phyloP scores from a whole-genome alignment of 305 asterid species.

The Solanum aculeatissimum region DNA sequence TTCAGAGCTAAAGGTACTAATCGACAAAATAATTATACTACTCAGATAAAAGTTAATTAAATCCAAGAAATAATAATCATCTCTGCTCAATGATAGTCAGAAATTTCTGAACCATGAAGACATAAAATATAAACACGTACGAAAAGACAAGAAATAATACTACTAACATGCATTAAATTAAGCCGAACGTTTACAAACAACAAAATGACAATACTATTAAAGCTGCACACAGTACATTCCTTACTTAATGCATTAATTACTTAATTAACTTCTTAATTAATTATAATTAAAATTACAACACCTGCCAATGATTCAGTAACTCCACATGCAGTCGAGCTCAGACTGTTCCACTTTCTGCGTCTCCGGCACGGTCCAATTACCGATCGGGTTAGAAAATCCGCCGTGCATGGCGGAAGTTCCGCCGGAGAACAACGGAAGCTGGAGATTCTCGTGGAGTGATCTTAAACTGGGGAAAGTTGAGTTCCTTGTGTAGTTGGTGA shows the following conservation, averaged over 20 bases:
- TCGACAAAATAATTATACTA: neutral
- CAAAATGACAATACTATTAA: neutral
- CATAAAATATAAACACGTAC: neutral
- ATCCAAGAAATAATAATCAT: neutral
- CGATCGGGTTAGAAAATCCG: slow-evolving; percentile 5
- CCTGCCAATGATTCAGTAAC: slow-evolving; percentile 12
- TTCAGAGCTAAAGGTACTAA: no score
- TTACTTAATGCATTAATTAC: neutral
- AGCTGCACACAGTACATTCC: neutral
- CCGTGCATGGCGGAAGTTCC: slow-evolving; percentile 18
- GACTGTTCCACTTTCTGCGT: slow-evolving; percentile 34
- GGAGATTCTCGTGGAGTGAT: slow-evolving; percentile 57
- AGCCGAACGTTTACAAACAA: neutral
- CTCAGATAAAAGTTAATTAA: neutral
- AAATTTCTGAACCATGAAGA: neutral
- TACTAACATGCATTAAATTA: neutral
- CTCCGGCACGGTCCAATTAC: slow-evolving; percentile 36
- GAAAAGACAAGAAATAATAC: neutral
- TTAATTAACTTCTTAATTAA: neutral
- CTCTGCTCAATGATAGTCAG: neutral
- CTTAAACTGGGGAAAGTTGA: slow-evolving; percentile 46
- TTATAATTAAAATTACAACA: neutral
- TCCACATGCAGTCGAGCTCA: slow-evolving; percentile 71
- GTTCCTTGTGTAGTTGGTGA: slow-evolving; percentile 19
- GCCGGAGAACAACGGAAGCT: slow-evolving; percentile 32